These are phyloP conservation scores for Linnemannia hyalina DNA, from an alignment of 192 early-diverging fungal species.

Conservation along the genomic window DNA sequence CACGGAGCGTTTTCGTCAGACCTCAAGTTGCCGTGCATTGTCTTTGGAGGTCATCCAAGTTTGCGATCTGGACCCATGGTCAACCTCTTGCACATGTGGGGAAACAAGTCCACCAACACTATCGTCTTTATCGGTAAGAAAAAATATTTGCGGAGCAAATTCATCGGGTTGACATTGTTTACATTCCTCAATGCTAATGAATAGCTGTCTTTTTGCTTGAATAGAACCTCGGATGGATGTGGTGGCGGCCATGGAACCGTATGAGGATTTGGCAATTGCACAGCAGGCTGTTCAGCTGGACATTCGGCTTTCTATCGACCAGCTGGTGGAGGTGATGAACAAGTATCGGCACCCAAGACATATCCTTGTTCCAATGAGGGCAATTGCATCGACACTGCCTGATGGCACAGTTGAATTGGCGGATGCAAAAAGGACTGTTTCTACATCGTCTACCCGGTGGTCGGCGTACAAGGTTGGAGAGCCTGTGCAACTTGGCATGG, in stretches of 20 bases:
- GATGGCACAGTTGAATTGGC: conserved; percentile 29
- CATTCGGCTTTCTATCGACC: conserved; percentile 50
- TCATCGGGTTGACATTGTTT: neutral
- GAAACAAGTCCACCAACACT: conserved; percentile 57
- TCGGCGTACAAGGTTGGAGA: conserved; percentile 38
- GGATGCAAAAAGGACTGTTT: conserved; percentile 32
- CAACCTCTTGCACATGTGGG: conserved; percentile 62
- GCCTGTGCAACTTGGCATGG: conserved; percentile 45
- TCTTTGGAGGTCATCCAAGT: conserved; percentile 67
- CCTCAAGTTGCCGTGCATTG: conserved; percentile 71
- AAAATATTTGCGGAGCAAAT: neutral
- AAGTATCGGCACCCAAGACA: conserved; percentile 44
- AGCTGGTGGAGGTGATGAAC: conserved; percentile 47
- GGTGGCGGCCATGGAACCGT: conserved; percentile 41
- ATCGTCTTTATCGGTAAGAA: conserved; percentile 64
- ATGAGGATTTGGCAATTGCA: conserved; percentile 53
- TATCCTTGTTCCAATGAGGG: conserved; percentile 41
- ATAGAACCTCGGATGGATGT: conserved; percentile 57
- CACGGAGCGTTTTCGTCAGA: conserved; percentile 48
- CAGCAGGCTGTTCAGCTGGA: conserved; percentile 44
- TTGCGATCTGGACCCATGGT: conserved; percentile 60
- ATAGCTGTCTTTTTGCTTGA: neutral
- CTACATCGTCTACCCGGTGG: conserved; percentile 34
- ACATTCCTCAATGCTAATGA: neutral
- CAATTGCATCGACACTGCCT: conserved; percentile 3